Evolutionary conservation across 768 basidiomycete genomes (phyloP).

Genomic region (Xerocomellus amylosporus): DNA sequence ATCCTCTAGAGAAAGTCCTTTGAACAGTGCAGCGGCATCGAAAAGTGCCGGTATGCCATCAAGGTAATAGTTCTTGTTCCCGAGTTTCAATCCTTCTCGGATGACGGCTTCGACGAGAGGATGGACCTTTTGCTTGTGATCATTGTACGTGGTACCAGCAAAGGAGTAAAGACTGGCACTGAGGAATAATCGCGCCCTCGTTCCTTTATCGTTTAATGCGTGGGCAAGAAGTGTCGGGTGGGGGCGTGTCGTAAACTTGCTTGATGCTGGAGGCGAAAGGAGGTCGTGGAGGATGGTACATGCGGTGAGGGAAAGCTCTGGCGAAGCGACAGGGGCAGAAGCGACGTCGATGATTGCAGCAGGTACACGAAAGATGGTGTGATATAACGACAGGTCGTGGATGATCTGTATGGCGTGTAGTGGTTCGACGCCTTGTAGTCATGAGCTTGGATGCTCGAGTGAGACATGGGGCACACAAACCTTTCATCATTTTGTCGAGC

Average conservation of each 20-base stretch:
- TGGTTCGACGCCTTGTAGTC: constrained; percentile 66
- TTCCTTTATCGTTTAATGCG: constrained; percentile 29
- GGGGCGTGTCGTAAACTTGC: constrained; percentile 17
- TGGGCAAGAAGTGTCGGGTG: constrained; percentile 40
- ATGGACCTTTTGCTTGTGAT: constrained; percentile 61
- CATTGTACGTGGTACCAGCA: constrained; percentile 51
- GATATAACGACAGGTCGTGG: constrained; percentile 65
- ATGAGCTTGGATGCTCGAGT: constrained; percentile 1
- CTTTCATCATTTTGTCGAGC: constrained; percentile 90
- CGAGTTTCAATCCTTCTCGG: constrained; percentile 82
- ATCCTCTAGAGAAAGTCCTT: constrained; percentile 29
- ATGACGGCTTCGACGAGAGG: constrained; percentile 67
- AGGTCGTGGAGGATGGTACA: constrained; percentile 58
- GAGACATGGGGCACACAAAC: constrained; percentile 36
- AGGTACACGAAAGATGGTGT: constrained; percentile 61
- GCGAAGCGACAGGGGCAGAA: constrained; percentile 41
- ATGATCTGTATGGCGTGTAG: constrained; percentile 74
- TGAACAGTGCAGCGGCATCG: constrained; percentile 45
- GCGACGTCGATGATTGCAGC: constrained; percentile 40
- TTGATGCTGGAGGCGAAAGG: constrained; percentile 28
- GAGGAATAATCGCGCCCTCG: constrained; percentile 66
- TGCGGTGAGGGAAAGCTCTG: constrained; percentile 49
- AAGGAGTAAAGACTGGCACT: constrained; percentile 77
- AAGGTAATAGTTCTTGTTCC: constrained; percentile 70
- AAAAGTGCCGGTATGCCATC: constrained; percentile 74